phyloP scores from a whole-genome alignment of 1,284 basidiomycete genomes.

The Cystodermella granulosa region DNA sequence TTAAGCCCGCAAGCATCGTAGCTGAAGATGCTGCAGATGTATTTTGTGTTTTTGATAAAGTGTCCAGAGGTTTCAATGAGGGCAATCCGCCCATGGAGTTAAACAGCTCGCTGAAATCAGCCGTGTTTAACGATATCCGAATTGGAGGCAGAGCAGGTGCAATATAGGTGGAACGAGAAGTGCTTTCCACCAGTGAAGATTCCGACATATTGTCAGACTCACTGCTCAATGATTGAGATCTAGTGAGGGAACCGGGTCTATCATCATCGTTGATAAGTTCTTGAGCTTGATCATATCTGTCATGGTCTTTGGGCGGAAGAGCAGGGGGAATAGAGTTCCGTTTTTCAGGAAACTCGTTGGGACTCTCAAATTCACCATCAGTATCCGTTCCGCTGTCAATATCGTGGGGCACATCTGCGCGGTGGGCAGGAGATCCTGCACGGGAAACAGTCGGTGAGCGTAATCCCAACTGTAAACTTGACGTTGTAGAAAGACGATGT shows the following conservation, averaged over 20 bases:
- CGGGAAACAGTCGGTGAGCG: slow-evolving; percentile 20
- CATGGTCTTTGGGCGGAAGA: slow-evolving; percentile 52
- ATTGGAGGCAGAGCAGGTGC: slow-evolving; percentile 77
- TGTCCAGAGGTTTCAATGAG: slow-evolving; percentile 37
- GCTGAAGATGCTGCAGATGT: slow-evolving; percentile 20
- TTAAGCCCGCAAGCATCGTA: not conserved
- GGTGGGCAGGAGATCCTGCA: slow-evolving; percentile 54
- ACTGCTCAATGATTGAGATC: slow-evolving; percentile 2
- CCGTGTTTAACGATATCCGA: slow-evolving; percentile 73
- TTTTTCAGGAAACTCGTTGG: slow-evolving; percentile 22
- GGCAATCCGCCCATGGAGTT: slow-evolving; percentile 46
- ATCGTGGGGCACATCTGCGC: slow-evolving; percentile 62
- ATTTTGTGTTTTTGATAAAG: slow-evolving; percentile 43
- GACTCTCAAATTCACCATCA: slow-evolving; percentile 51
- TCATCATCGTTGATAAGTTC: too few relatives aligned
- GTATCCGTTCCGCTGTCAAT: slow-evolving; percentile 72
- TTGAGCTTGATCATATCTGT: too few relatives aligned
- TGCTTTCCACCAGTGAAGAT: slow-evolving; percentile 25
- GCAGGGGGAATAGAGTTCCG: slow-evolving; percentile 40
- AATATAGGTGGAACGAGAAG: slow-evolving; percentile 69
- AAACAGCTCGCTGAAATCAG: slow-evolving; percentile 72
- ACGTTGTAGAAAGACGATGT: slow-evolving; percentile 16
- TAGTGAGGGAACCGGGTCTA: not conserved
- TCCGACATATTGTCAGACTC: slow-evolving; percentile 12
- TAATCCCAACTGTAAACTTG: slow-evolving; percentile 17